Evolutionary conservation across 73 alveolate species (phyloP).

Genomic region (Paramecium primaurelia): DNA sequence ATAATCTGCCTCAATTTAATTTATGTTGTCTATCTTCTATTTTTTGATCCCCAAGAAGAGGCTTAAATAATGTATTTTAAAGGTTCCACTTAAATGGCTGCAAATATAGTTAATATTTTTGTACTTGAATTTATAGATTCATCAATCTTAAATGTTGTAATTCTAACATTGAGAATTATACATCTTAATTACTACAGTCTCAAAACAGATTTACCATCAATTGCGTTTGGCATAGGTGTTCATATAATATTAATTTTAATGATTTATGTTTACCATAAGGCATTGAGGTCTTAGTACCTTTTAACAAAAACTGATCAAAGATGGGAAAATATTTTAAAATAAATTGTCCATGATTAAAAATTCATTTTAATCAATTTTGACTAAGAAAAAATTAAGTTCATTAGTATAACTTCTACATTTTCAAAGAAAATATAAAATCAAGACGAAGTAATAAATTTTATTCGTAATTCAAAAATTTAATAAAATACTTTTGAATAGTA

Average conservation of each 20-base stretch:
- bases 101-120: not conserved
- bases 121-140: not conserved
- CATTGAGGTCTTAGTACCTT: not conserved
- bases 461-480: not conserved
- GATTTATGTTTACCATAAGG: not conserved
- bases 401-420: not conserved
- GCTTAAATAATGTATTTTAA: not conserved
- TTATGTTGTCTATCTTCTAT: not conserved
- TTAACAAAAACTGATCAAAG: not conserved
- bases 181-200: not conserved
- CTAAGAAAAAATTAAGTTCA: not conserved
- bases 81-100: not conserved
- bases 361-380: not conserved
- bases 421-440: not conserved
- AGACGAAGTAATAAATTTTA: not conserved
- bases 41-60: not conserved
- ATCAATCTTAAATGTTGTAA: not conserved
- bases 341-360: not conserved
- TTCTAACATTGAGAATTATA: not conserved
- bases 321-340: not conserved
- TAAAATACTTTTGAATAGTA: not conserved
- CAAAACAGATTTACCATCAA: not conserved
- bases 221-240: not conserved
- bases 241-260: not conserved
- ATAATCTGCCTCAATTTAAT: not conserved